These are phyloP conservation scores for Amylostereum areolatum DNA, from an alignment of 1,284 basidiomycete genomes.

Conservation along the genomic window DNA sequence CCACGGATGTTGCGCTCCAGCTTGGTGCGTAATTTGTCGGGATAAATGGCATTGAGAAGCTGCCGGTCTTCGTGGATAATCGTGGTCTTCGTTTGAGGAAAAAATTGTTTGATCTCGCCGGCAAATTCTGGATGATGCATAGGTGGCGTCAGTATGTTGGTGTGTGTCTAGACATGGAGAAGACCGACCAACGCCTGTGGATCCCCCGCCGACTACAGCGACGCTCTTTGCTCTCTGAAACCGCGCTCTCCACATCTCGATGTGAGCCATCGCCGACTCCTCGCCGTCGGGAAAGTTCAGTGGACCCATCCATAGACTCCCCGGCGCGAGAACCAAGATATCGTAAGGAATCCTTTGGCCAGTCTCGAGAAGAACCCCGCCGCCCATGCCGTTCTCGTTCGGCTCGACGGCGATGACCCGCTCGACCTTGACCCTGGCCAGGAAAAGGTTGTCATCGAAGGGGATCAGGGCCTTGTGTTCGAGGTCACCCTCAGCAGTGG, in stretches of 20 bases:
- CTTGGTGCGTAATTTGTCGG: constrained; percentile 46
- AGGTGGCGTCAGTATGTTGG: too few species aligned
- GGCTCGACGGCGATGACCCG: constrained; percentile 38
- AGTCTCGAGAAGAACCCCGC: constrained; percentile 37
- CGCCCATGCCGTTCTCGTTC: constrained; percentile 29
- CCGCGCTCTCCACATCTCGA: constrained; percentile 37
- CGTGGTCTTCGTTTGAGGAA: constrained; percentile 53
- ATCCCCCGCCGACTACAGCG: constrained; percentile 56
- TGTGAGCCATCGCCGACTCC: constrained; percentile 30
- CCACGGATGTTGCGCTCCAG: constrained; percentile 34
- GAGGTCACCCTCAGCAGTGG: constrained; percentile 24
- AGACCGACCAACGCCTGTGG: constrained; percentile 51
- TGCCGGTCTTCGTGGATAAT: constrained; percentile 49
- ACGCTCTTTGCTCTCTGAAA: constrained; percentile 44
- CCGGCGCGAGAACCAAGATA: constrained; percentile 53
- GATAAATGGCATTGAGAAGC: constrained; percentile 55
- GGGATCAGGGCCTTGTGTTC: constrained; percentile 30
- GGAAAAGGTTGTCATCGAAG: constrained; percentile 44
- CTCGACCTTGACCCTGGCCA: constrained; percentile 37
- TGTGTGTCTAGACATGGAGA: too few species aligned
- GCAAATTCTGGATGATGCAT: constrained; percentile 5
- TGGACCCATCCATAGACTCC: constrained; percentile 47
- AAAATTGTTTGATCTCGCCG: constrained; percentile 8
- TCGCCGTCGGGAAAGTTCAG: constrained; percentile 38
- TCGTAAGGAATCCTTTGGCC: constrained; percentile 47